Percentiles rank a stretch among this genome's conserved stretches.
These are phyloP conservation scores for Pharnaceum exiguum DNA, from an alignment of 148 eudicot species.

Conservation along the genomic window DNA sequence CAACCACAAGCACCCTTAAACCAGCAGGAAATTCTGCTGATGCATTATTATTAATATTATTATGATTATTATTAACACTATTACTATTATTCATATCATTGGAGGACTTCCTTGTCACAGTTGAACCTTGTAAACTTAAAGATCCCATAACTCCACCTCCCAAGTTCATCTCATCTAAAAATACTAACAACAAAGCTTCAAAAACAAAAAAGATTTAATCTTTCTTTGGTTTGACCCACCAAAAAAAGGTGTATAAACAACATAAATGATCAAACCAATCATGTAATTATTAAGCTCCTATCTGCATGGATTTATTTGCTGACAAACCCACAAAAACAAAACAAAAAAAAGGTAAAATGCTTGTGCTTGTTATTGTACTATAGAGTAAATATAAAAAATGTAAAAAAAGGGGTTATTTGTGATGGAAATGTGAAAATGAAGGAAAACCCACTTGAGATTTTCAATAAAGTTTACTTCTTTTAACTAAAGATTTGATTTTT, in stretches of 20 bases:
- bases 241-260: neutral
- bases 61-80: no score
- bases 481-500: slow-evolving; percentile 11
- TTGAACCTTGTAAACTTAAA: slow-evolving; percentile 41
- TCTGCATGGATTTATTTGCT: slow-evolving; percentile 9
- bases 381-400: neutral
- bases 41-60: no score
- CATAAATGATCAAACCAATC: slow-evolving; percentile 12
- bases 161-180: slow-evolving; percentile 55
- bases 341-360: neutral
- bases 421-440: no score
- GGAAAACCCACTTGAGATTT: slow-evolving; percentile 9
- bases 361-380: neutral
- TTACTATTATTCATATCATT: slow-evolving; percentile 45
- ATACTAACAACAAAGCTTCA: neutral
- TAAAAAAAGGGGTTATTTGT: neutral
- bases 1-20: slow-evolving; percentile 85
- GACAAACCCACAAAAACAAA: neutral
- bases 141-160: slow-evolving; percentile 52
- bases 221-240: slow-evolving; percentile 27
- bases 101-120: slow-evolving; percentile 41
- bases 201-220: neutral
- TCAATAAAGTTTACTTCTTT: slow-evolving; percentile 3
- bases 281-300: slow-evolving; percentile 4
- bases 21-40: slow-evolving; percentile 84